These are phyloP conservation scores for Fusarium miscanthi DNA, from an alignment of 2,329 filamentous ascomycete genomes.

Conservation along the genomic window DNA sequence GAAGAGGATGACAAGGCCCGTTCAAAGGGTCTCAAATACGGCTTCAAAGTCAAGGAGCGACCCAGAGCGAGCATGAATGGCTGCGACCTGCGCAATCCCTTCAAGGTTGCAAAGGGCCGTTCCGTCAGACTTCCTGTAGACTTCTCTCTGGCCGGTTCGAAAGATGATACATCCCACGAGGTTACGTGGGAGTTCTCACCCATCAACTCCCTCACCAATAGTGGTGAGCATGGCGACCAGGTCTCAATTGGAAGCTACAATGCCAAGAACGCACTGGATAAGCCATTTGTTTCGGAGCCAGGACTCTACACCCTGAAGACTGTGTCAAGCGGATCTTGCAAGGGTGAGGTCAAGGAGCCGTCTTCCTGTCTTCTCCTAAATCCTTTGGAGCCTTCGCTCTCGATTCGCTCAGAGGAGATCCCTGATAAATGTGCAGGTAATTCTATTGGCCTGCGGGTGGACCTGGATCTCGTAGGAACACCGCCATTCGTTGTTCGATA, in stretches of 20 bases:
- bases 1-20: slow-evolving; percentile 78
- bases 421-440: slow-evolving; percentile 96
- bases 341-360: slow-evolving; percentile 90
- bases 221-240: slow-evolving; percentile 74
- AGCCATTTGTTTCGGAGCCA: slow-evolving; percentile 76
- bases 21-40: slow-evolving; percentile 74
- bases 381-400: slow-evolving; percentile 84
- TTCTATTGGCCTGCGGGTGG: slow-evolving; percentile 88
- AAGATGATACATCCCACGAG: slow-evolving; percentile 73
- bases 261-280: slow-evolving; percentile 70
- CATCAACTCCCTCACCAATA: slow-evolving; percentile 74
- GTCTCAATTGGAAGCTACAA: slow-evolving; percentile 67
- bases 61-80: slow-evolving; percentile 77
- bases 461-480: slow-evolving; percentile 89
- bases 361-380: slow-evolving; percentile 94
- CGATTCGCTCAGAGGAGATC: slow-evolving; percentile 81
- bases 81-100: slow-evolving; percentile 82
- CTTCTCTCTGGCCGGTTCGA: slow-evolving; percentile 71
- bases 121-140: slow-evolving; percentile 75
- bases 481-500: slow-evolving; percentile 91
- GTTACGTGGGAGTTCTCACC: slow-evolving; percentile 86
- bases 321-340: slow-evolving; percentile 82
- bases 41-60: slow-evolving; percentile 87
- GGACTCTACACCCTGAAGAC: slow-evolving; percentile 89
- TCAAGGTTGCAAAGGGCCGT: slow-evolving; percentile 84